phyloP scores from a whole-genome alignment of 2,329 filamentous ascomycete species.

The Tolypocladium inflatum region DNA sequence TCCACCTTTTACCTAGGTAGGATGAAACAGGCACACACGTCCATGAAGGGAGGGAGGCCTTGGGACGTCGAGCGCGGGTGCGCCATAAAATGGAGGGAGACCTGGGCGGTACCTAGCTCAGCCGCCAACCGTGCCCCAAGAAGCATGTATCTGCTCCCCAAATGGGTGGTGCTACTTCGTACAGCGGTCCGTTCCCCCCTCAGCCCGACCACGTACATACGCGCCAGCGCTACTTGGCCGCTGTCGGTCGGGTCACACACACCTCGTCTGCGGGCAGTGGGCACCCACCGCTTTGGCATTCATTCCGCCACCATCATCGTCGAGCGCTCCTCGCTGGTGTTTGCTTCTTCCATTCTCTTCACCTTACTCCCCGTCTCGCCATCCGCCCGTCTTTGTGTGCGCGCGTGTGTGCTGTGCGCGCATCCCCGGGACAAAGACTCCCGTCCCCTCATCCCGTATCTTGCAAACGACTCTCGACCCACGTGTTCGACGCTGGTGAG shows the following conservation, averaged over 20 bases:
- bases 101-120: neutral
- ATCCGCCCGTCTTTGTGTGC: neutral
- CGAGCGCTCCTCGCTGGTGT: neutral
- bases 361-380: neutral
- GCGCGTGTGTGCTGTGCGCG: neutral
- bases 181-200: neutral
- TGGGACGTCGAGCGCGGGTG: neutral
- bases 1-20: conserved; percentile 1
- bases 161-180: neutral
- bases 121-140: neutral
- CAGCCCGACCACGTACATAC: neutral
- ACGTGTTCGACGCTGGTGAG: conserved; percentile 1
- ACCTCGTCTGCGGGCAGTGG: neutral
- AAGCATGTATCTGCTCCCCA: neutral
- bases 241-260: neutral
- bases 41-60: too few species aligned
- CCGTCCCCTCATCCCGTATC: conserved; percentile 1
- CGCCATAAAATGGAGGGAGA: neutral
- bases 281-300: neutral
- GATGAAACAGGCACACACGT: conserved; percentile 3
- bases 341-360: neutral
- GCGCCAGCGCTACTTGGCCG: neutral
- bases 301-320: neutral
- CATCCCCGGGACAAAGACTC: neutral
- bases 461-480: neutral